Base-by-base conservation (phyloP, 371 early-diverging fungal genomes). In the Lichtheimia ramosa region DNA sequence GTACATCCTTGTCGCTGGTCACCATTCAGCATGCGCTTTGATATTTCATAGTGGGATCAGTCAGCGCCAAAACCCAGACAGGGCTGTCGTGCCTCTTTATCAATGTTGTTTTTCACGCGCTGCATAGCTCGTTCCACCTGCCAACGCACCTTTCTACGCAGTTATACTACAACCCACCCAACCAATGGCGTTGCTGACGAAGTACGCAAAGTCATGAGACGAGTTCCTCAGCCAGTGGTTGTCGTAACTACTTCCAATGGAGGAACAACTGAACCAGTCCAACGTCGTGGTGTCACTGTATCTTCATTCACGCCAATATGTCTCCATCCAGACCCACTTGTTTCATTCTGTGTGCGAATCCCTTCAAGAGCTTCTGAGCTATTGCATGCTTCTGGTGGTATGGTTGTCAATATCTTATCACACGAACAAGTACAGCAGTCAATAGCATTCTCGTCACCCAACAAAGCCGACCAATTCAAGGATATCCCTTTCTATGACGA, bases 261-360 rank as follows among this genome's bases (percentile, higher is more conserved):
- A 8, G 1, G 72, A 78, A 43, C 46, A 12, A 46, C 46, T 46
- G n/a, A n/a, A 5, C 15, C 56, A 21, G 51, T 57, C 1, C 61
- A 75, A 25, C 70, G 82, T 58, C 78, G 88, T 8, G 90, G 89
- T 15, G 86, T 85, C 40, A 90, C 90, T 1, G 84, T 87, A 20
- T 81, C 83, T 18, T 88, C 89, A 3, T 88, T 90, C 51, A 86
- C 86, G 0, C 88, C 90, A 2, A 82, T 90, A 14, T 83, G 86
- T n/a, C 65, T 90, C 0, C 63, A 78, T 21, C 90, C 90, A 3
- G 73, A 79, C 18, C 86, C 90, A 2, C 68, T 87, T 20, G 74
- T 90, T 13, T 79, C 85, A 0, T 90, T 90, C 62, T 83, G 83
- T 59, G 82, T 90, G 1, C 83, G 85, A 13, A 64, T 71, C 1